phyloP scores from a whole-genome alignment of 2,329 filamentous ascomycete species.

The Rhexocercosporidium sp. region DNA sequence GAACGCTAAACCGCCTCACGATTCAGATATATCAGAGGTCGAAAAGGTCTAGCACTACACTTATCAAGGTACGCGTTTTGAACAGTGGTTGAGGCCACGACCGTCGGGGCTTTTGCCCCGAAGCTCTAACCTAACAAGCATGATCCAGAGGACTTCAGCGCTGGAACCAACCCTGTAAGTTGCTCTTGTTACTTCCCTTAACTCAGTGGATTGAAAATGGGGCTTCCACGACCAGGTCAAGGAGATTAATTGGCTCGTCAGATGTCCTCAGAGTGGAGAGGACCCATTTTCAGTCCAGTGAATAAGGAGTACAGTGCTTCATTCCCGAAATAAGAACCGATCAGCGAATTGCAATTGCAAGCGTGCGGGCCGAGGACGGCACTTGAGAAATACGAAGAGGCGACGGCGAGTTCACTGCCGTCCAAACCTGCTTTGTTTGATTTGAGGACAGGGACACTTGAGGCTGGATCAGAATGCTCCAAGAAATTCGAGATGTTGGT shows the following conservation, averaged over 20 bases:
- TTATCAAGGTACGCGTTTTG: not conserved
- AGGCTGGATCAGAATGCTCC: not conserved
- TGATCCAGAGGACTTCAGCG: not conserved
- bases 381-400: not conserved
- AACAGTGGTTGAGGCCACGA: constrained; percentile 3
- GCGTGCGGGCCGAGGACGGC: not conserved
- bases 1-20: not conserved
- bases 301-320: not conserved
- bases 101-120: constrained; percentile 6
- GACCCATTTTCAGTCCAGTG: too few relatives aligned
- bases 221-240: too few relatives aligned
- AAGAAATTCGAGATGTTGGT: not conserved
- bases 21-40: too few relatives aligned
- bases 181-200: too few relatives aligned
- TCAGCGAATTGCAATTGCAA: not conserved
- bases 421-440: not conserved
- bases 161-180: not conserved
- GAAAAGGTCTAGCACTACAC: not conserved
- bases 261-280: too few relatives aligned
- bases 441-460: too few relatives aligned
- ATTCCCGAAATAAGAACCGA: constrained; percentile 3
- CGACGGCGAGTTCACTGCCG: not conserved
- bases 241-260: too few relatives aligned
- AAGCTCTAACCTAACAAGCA: not conserved
- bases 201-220: too few relatives aligned